Evolutionary conservation across 2,329 filamentous ascomycete genomes (phyloP), one percentile per base, ranked within the genome.

Genomic region (Alternaria alternata): DNA sequence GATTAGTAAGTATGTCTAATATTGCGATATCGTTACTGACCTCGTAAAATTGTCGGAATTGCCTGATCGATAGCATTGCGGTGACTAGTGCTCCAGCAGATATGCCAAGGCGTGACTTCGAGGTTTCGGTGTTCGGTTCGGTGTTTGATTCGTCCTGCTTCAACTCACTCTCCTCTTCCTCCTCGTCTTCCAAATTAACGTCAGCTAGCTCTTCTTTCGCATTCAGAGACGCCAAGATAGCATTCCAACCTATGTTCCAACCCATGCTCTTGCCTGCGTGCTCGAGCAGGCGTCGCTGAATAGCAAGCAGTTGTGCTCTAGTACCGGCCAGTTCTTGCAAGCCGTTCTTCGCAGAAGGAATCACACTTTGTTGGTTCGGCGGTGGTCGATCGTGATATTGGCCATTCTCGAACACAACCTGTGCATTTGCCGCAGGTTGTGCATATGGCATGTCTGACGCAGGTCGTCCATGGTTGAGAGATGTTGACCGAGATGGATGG

Each of bases 251-350:
- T 64, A 92, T 87, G 52, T 83, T 86, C 94, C 93, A 97, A 4
- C 87, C 88, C 22, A 87, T 83, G 59, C 87, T 86, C 71, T 87
- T 88, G 2, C 92, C 94, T 47, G 93, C 80, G 49, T 89, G 86
- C 69, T 94, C 90, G 0, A 98, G 82, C 5, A 95, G 86, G 63
- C 91, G 92, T 56, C 94, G 86, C 8, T 93, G 94, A 41, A 97
- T 81, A 57, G 92, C 82, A 62, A 93, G 90, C 3, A 98, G 84
- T 71, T 97, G 93, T 6, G 92, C 94, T 70, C 94, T 86, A 61
- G 89, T 88, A 44, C 92, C 91, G 36, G 94, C 92, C 24, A 98
- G 82, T 55, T 96, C 91, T 73, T 96, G 91, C 0, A 94, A 81
- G 0, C 94, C 93, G 14, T 81, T 81, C 60, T 80, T 83, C 2